Conservation (phyloP, 768 basidiomycete genomes). For the Russula foetens region DNA sequence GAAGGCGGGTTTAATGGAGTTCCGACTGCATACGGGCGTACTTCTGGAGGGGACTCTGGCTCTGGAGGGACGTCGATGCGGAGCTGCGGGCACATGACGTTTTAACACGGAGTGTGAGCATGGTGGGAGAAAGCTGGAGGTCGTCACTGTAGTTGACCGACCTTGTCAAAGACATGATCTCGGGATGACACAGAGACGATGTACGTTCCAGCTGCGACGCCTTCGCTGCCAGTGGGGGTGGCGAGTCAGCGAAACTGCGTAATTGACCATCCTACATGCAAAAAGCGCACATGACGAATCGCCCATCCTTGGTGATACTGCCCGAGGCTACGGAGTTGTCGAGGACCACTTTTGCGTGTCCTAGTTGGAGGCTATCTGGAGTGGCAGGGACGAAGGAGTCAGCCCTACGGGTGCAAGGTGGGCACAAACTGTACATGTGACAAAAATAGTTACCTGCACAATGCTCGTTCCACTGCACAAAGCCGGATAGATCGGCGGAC, state of each 20-base stretch:
- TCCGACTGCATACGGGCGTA: conserved; percentile 57
- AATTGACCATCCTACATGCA: no score
- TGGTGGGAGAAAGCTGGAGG: not conserved
- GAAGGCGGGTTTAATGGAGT: conserved; percentile 59
- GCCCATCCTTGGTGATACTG: conserved; percentile 47
- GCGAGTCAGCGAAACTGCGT: not conserved
- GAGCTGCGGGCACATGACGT: conserved; percentile 38
- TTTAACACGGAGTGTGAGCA: not conserved
- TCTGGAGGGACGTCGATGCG: conserved; percentile 51
- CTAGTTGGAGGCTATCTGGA: conserved; percentile 32
- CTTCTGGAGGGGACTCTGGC: conserved; percentile 38
- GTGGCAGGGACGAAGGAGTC: conserved; percentile 14
- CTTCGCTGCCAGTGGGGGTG: conserved; percentile 37
- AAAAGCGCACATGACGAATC: conserved; percentile 54
- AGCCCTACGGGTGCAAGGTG: not conserved
- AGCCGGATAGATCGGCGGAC: conserved; percentile 53
- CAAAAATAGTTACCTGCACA: conserved; percentile 42
- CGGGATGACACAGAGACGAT: conserved; percentile 59
- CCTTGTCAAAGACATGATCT: conserved; percentile 66
- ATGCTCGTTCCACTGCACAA: conserved; percentile 61
- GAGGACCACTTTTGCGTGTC: conserved; percentile 49
- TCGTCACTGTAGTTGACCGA: conserved; percentile 24
- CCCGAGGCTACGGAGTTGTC: conserved; percentile 51
- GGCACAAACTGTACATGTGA: no score
- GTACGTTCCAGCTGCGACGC: conserved; percentile 62